A percentile compares a stretch with the other conserved stretches of the same genome.
These are phyloP conservation scores for Ramularia collo-cygni DNA, from an alignment of 2,329 filamentous ascomycete species.

Conservation along the genomic window DNA sequence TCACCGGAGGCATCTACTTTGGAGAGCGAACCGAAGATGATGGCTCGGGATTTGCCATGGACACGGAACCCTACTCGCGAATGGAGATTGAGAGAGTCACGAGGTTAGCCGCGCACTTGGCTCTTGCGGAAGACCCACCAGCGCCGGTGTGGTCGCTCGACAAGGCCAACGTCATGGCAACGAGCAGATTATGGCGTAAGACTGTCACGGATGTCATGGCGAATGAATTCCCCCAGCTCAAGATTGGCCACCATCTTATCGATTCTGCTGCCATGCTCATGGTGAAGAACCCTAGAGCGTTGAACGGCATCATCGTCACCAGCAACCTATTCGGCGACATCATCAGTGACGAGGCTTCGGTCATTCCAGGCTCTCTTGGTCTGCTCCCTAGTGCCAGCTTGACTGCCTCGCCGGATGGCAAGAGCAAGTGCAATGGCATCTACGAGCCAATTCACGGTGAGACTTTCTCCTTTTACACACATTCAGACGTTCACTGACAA, in stretches of 20 bases:
- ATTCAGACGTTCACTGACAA: no score
- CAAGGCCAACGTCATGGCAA: slow-evolving; percentile 95
- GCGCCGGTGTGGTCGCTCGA: slow-evolving; percentile 79
- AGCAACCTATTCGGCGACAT: slow-evolving; percentile 96
- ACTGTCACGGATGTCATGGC: slow-evolving; percentile 77
- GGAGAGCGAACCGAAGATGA: slow-evolving; percentile 78
- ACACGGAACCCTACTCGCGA: slow-evolving; percentile 81
- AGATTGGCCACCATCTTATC: slow-evolving; percentile 83
- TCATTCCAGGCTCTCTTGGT: slow-evolving; percentile 86
- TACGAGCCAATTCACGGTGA: slow-evolving; percentile 96
- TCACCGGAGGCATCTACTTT: slow-evolving; percentile 94
- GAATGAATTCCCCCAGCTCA: slow-evolving; percentile 80
- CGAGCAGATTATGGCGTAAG: slow-evolving; percentile 81
- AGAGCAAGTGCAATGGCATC: slow-evolving; percentile 81
- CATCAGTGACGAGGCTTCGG: slow-evolving; percentile 88
- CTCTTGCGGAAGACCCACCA: slow-evolving; percentile 67
- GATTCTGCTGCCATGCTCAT: slow-evolving; percentile 97
- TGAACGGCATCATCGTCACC: slow-evolving; percentile 88
- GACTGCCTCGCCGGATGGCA: slow-evolving; percentile 77
- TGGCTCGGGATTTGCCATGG: slow-evolving; percentile 66
- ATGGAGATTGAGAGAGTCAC: slow-evolving; percentile 83
- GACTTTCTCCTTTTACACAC: slow-evolving; percentile 16
- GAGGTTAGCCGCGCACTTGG: slow-evolving; percentile 72
- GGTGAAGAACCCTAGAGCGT: slow-evolving; percentile 81
- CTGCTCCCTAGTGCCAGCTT: slow-evolving; percentile 82